Conservation (phyloP, 1,139 yeast species). For the Suhomyces yuchorum region DNA sequence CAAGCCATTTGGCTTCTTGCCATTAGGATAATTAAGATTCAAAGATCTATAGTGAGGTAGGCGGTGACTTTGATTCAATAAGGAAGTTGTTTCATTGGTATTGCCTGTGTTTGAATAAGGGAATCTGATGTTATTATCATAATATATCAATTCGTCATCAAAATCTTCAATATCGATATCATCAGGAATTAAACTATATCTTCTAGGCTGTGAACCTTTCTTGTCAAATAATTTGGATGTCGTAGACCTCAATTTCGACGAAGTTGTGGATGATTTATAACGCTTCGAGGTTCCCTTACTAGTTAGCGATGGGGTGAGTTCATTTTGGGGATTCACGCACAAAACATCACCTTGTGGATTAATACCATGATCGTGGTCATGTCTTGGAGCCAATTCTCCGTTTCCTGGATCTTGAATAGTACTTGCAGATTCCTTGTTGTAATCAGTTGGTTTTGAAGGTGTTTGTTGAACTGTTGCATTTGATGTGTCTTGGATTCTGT, state of each 20-base stretch:
- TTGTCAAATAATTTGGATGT: slow-evolving; percentile 72
- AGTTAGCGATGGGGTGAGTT: slow-evolving; percentile 21
- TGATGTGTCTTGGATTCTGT: slow-evolving; percentile 7
- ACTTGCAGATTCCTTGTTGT: slow-evolving; percentile 1
- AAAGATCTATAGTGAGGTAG: slow-evolving; percentile 49
- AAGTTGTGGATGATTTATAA: slow-evolving; percentile 31
- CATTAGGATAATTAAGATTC: slow-evolving; percentile 36
- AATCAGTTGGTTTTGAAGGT: neutral
- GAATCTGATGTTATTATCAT: slow-evolving; percentile 45
- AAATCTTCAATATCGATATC: slow-evolving; percentile 68
- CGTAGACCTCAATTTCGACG: slow-evolving; percentile 58
- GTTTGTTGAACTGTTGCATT: slow-evolving; percentile 10
- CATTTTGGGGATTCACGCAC: neutral
- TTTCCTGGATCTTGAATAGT: neutral
- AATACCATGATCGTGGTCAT: neutral
- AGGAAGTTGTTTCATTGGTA: slow-evolving; percentile 36
- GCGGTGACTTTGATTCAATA: slow-evolving; percentile 33
- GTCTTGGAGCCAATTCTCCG: neutral
- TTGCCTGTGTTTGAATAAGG: slow-evolving; percentile 34
- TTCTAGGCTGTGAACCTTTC: slow-evolving; percentile 68
- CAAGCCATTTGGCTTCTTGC: slow-evolving; percentile 26
- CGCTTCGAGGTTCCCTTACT: slow-evolving; percentile 31
- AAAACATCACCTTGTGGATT: neutral
- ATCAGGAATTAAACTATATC: slow-evolving; percentile 73
- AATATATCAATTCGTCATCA: slow-evolving; percentile 56